Base-by-base conservation (phyloP, 2,329 filamentous ascomycete species). In the Fusarium algeriense region DNA sequence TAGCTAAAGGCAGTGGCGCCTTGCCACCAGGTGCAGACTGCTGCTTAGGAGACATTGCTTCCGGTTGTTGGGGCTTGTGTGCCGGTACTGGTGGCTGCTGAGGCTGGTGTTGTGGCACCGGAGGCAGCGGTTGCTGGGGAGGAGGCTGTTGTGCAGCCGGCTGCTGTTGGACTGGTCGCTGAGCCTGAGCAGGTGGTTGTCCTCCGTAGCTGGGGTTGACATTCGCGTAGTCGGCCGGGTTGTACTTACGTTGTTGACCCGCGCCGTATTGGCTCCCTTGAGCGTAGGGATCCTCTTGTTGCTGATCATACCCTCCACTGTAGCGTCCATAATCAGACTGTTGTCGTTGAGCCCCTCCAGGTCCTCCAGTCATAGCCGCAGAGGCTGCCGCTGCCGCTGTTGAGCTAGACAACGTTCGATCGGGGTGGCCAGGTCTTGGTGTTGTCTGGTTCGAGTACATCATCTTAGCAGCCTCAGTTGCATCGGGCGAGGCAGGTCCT, bases 181-280 rank as follows among this genome's bases (percentile, higher is more conserved):
- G 82, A 43, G 73, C 61, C 54, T 81, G 78, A 64, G 76, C 77
- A 34, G 77, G 70, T 9, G 75, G 61, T 57, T 78, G 79, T 35
- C 67, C 73, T 43, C 73, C 81, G 72, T 86, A 90, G 57, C 80
- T 74, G 30, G 78, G 77, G 75, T 84, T 86, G 73, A 89, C 87
- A 76, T 86, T 89, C 64, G 91, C 92, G 79, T 95, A 96, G 70
- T 91, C 91, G 28, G 89, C 89, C 32, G 93, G 93, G 78, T 96
- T 93, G 79, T 96, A 96, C 73, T 89, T 89, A 43, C 89, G 85
- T 73, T 91, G 89, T 68, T 86, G 82, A 19, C 77, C 70, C 48
- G 78, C 72, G 14, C 77, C 76, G 50, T 82, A 79, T 60, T 80
- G 79, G 30, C 75, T 78, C n/a, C 74, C 73, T 55, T 78, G 76